Base-by-base conservation (phyloP, 2,329 filamentous ascomycete species). In the Arthrobotrys conoides region DNA sequence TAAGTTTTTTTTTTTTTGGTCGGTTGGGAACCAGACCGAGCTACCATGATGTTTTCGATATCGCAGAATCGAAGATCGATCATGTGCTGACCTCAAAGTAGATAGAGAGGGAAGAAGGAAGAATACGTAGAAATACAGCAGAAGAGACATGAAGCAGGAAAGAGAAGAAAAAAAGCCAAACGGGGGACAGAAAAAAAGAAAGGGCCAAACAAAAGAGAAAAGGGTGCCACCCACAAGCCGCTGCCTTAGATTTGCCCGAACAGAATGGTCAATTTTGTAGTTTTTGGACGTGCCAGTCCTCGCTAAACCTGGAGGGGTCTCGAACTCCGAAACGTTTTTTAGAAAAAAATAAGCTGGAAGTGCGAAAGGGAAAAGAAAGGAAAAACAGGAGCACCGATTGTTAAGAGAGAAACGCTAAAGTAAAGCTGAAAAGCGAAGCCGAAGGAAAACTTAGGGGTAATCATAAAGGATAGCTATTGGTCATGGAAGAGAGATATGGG, bases 251-350 rank as follows among this genome's bases (percentile, higher is more conserved):
- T 41, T 79, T 80, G 71, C 77, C 79, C 51, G 59, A 73, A 51
- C 41, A 63, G 64, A 46, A 72, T 70, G 71, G 68, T 70, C 73
- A 69, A 66, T 57, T 68, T 69, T 46, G 57, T 63, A 22, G n/a
- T 72, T 79, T 72, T 68, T 67, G 67, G 55, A 73, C 76, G 59
- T 69, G 65, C 73, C 68, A 73, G 73, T 75, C 71, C 79, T 69
- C 76, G 70, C 79, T 80, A 75, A 81, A 30, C 76, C 76, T 76
- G 69, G 55, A 61, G 64, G 64, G 67, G 69, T 70, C 77, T 79
- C 80, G 70, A 73, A 76, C 68, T 80, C 78, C 80, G 63, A 63
- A 79, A 70, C 73, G 63, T 76, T 71, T 66, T n/a, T n/a, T n/a
- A n/a, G n/a, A n/a, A n/a, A n/a, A 80, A 73, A 71, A 65, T 3